phyloP scores from a whole-genome alignment of 2,329 filamentous ascomycete species.

The Colletotrichum australisinense region DNA sequence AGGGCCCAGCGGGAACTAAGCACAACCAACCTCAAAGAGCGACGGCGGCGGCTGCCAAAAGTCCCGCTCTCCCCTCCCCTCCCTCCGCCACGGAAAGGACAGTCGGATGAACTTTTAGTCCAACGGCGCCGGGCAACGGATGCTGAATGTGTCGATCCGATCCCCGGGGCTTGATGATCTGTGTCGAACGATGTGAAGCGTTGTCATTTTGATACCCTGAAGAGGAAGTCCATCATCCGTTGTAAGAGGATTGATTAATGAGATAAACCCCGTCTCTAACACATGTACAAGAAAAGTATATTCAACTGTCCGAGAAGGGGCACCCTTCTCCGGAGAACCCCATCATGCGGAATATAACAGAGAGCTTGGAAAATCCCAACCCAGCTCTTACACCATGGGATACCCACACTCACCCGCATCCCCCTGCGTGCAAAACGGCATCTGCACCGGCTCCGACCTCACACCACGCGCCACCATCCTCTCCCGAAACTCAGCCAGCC shows the following conservation, averaged over 20 bases:
- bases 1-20: not conserved
- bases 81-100: not conserved
- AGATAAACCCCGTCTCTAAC: not conserved
- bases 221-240: not conserved
- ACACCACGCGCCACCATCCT: slow-evolving; percentile 77
- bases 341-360: too few species aligned
- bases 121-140: slow-evolving; percentile 2
- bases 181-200: not conserved
- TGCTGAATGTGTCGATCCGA: not conserved
- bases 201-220: not conserved
- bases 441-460: slow-evolving; percentile 72
- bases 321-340: not conserved
- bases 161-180: not conserved
- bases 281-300: not conserved
- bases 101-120: slow-evolving; percentile 16
- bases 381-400: slow-evolving; percentile 2
- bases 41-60: too few species aligned
- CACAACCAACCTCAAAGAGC: not conserved
- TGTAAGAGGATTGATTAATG: not conserved
- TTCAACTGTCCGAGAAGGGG: not conserved
- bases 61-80: not conserved
- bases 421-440: slow-evolving; percentile 77
- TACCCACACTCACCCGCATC: slow-evolving; percentile 46
- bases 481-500: slow-evolving; percentile 82
- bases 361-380: too few species aligned